Evolutionary conservation across 2,329 filamentous ascomycete species (phyloP).

Genomic region (Microdochium paspali): DNA sequence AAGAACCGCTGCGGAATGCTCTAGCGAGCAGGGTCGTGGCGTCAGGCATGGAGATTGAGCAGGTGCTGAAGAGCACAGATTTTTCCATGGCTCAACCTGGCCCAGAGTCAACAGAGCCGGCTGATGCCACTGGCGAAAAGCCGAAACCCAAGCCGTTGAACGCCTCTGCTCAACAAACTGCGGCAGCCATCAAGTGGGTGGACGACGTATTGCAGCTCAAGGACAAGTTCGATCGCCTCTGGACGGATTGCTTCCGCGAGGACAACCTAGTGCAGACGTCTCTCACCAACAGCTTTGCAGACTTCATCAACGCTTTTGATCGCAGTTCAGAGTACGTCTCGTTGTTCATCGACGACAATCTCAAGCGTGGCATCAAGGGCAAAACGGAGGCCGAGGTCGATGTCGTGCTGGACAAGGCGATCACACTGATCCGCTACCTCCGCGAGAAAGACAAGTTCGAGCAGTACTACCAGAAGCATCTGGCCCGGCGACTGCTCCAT

Average conservation of each 20-base stretch:
- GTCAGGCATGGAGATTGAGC: slow-evolving; percentile 77
- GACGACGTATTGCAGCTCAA: slow-evolving; percentile 82
- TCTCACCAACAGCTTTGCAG: slow-evolving; percentile 76
- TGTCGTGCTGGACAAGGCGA: slow-evolving; percentile 75
- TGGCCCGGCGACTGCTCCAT: slow-evolving; percentile 78
- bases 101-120: slow-evolving; percentile 22
- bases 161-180: slow-evolving; percentile 68
- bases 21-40: slow-evolving; percentile 69
- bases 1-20: slow-evolving; percentile 57
- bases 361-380: slow-evolving; percentile 88
- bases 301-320: slow-evolving; percentile 87
- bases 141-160: slow-evolving; percentile 39
- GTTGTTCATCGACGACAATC: slow-evolving; percentile 90
- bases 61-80: slow-evolving; percentile 45
- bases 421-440: slow-evolving; percentile 78
- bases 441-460: slow-evolving; percentile 93
- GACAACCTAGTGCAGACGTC: slow-evolving; percentile 75
- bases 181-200: slow-evolving; percentile 88
- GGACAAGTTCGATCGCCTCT: slow-evolving; percentile 79
- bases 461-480: slow-evolving; percentile 95
- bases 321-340: slow-evolving; percentile 89
- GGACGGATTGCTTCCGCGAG: slow-evolving; percentile 59
- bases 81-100: slow-evolving; percentile 29
- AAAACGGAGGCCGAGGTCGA: slow-evolving; percentile 89
- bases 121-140: slow-evolving; percentile 39